Evolutionary conservation across 345 rosid genomes (phyloP), one percentile per base, ranked within the genome.

Genomic region (Hevea brasiliensis): DNA sequence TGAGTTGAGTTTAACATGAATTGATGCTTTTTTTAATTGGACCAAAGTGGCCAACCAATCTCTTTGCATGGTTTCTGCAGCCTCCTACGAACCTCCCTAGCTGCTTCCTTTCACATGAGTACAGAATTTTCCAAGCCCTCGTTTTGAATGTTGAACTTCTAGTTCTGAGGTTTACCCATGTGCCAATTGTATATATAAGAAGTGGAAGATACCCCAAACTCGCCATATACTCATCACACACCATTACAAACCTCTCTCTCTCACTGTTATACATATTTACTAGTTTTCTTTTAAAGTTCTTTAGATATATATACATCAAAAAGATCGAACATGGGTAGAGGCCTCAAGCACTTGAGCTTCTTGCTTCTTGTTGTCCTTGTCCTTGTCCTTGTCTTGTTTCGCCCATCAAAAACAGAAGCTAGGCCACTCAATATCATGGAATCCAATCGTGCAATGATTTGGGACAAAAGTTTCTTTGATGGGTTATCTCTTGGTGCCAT

Each of bases 401-500:
- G 66, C 10, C n/a, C n/a, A n/a, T 67, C 67, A 1, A 20, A 21
- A 5, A 21, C 59, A 17, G 57, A 59, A 32, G 77, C 77, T 1
- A 50, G 72, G 37, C 60, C 67, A 10, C 48, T 74, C 45, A 48
- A 50, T 48, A 47, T 47, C 58, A 20, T 56, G 57, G 60, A 65
- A 21, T 20, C 61, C 9, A 29, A 55, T 53, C 42, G 53, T 14
- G 4, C 10, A 0, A 73, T 23, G 53, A 18, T 54, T 10, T 6
- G 29, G 47, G 73, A 71, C 29, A 11, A 68, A 8, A 35, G 53
- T 63, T 48, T 73, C 20, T 27, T 50, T 8, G 70, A 59, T n/a
- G 54, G 65, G n/a, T 29, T 29, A 7, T 50, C 29, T 29, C 41
- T 73, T 5, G 81, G 81, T 24, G 80, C 77, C 53, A 68, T 76